Percentiles rank a stretch among this genome's conserved stretches.
These are phyloP conservation scores for Hansenula lynferdii DNA, from an alignment of 1,139 yeast species.

Conservation along the genomic window DNA sequence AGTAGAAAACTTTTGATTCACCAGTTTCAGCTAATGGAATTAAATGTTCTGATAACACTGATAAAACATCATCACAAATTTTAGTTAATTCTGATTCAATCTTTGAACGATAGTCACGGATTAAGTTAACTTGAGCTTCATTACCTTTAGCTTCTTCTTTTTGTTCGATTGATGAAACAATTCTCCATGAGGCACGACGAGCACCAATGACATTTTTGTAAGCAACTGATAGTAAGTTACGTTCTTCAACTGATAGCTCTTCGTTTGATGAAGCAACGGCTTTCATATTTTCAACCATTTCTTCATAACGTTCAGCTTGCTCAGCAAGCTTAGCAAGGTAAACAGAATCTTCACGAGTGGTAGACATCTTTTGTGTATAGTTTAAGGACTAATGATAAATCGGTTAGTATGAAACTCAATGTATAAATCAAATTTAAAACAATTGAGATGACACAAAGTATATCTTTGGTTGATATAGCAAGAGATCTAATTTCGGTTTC, in stretches of 20 bases:
- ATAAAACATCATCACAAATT: conserved; percentile 90
- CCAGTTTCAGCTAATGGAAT: conserved; percentile 95
- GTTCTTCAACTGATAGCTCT: conserved; percentile 95
- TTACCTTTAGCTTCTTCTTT: conserved; percentile 97
- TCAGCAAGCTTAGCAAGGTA: conserved; percentile 98
- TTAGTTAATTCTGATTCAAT: conserved; percentile 90
- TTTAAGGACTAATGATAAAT: not conserved
- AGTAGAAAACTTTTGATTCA: conserved; percentile 96
- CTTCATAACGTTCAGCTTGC: conserved; percentile 99
- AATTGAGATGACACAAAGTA: not conserved
- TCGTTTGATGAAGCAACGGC: conserved; percentile 95
- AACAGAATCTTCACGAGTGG: conserved; percentile 97
- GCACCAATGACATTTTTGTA: conserved; percentile 99
- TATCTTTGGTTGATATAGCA: too few species aligned
- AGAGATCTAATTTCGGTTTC: not conserved
- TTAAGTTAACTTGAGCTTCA: conserved; percentile 79
- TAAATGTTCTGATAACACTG: conserved; percentile 82
- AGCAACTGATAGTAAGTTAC: conserved; percentile 94
- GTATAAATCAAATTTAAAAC: not conserved
- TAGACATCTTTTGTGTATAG: conserved; percentile 45
- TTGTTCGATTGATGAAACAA: conserved; percentile 95
- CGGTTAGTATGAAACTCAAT: not conserved
- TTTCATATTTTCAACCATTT: conserved; percentile 99
- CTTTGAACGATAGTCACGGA: conserved; percentile 92
- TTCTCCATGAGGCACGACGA: conserved; percentile 99